Evolutionary conservation across 78 protist species (phyloP), one percentile per base, ranked within the genome.

Genomic region (Cavenderia fasciculata): DNA sequence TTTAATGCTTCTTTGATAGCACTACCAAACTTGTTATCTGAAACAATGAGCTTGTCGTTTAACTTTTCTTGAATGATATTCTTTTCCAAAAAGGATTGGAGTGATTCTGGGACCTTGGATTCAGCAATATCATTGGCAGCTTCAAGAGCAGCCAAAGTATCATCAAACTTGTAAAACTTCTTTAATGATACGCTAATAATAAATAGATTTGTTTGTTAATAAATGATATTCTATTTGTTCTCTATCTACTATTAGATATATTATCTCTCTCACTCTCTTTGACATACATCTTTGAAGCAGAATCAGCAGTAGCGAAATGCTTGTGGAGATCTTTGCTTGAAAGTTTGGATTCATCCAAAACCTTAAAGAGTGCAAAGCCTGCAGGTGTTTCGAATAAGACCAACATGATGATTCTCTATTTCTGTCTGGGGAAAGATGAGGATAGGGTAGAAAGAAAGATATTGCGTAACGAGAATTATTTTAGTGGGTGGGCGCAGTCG

Each of bases 281-380:
- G 62, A 68, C 44, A 68, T 71, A 87, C 93, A 87, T 19, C 27
- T 65, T 59, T 11, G 85, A 74, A 4, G 93, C 93, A 14, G 29
- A 40, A 31, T 85, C 91, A 43, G 95, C 91, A 1, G 90, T 23
- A 1, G 57, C 3, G 34, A 93, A 74, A 49, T 46, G 16, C 18
- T 74, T 41, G 31, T 71, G 33, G 12, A 87, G 52, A 0, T 72
- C 86, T 10, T 36, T 33, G 23, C 85, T 36, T 1, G 86, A 84
- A 7, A 96, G 18, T 76, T 90, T 92, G 47, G 86, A 82, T 49
- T 94, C 95, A 52, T 96, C 96, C 52, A 34, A 23, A 40, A 96
- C 96, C 77, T 96, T 96, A 92, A 97, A 97, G 44, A 97, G 73
- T 33, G 98, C 97, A 41, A 72, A 95, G 59, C 99, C 99, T 1